Conservation (phyloP, 495 filamentous ascomycete species). For the Penicillium crystallinum region DNA sequence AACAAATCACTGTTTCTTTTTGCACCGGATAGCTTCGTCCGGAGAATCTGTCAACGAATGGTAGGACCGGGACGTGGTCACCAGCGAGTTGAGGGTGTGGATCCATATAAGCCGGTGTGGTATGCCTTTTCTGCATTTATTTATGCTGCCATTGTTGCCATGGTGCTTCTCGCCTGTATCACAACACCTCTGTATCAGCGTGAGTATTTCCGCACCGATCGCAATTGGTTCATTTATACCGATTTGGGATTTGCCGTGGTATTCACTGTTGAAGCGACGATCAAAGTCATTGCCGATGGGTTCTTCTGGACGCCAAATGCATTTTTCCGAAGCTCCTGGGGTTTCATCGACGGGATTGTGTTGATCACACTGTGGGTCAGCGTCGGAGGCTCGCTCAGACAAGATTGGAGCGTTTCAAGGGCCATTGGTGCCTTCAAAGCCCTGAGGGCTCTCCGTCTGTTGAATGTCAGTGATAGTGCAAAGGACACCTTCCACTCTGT, state of each 20-base stretch:
- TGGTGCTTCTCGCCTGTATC: slow-evolving; percentile 92
- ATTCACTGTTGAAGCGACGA: slow-evolving; percentile 80
- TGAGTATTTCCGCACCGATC: slow-evolving; percentile 67
- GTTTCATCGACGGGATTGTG: slow-evolving; percentile 91
- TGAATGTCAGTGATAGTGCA: slow-evolving; percentile 95
- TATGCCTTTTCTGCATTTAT: slow-evolving; percentile 90
- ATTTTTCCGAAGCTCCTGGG: slow-evolving; percentile 94
- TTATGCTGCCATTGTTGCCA: slow-evolving; percentile 89
- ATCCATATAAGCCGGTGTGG: slow-evolving; percentile 83
- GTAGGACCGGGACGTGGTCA: slow-evolving; percentile 87
- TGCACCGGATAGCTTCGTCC: slow-evolving; percentile 65
- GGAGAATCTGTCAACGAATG: slow-evolving; percentile 79
- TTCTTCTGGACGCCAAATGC: slow-evolving; percentile 97
- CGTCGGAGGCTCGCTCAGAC: slow-evolving; percentile 71
- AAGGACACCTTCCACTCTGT: slow-evolving; percentile 95
- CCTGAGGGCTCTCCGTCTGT: slow-evolving; percentile 81
- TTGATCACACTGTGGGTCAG: slow-evolving; percentile 95
- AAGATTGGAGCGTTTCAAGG: slow-evolving; percentile 75
- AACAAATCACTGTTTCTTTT: slow-evolving; percentile 93
- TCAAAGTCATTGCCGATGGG: slow-evolving; percentile 95
- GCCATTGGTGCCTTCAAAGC: slow-evolving; percentile 97
- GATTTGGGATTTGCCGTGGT: slow-evolving; percentile 85
- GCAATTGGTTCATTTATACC: slow-evolving; percentile 92
- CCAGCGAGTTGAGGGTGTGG: slow-evolving; percentile 78
- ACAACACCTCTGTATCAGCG: slow-evolving; percentile 93